Evolutionary conservation across 225 moss, liverwort and hornwort species (phyloP), one percentile per base, ranked within the genome.

Genomic region (Lunularia cruciata): DNA sequence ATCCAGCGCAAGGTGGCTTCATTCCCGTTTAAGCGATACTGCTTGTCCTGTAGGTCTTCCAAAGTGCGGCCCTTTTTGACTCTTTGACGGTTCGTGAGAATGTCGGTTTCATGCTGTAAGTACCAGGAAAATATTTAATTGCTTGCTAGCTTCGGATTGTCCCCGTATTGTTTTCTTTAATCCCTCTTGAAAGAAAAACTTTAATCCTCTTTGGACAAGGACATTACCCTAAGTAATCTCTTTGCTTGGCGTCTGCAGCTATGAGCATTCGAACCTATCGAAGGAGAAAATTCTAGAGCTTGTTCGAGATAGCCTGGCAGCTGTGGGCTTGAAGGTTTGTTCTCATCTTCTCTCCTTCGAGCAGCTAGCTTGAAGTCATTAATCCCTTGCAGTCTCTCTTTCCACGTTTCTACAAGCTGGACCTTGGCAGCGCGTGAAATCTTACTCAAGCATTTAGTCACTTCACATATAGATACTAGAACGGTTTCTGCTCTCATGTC

Each of bases 61-160:
- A 96, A 67, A 96, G 92, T 81, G 95, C 92, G 38, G 89, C 92
- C 56, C 83, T 92, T 35, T 96, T 96, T 78, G 92, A 96, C 82
- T 96, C 95, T 57, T 64, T 92, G 64, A 96, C 84, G 54, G 95
- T 90, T 22, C 86, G 76, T 54, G 95, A 96, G 69, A 96, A 96
- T 67, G 95, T 96, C 31, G 95, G 95, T 75, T 96, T 96, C 60
- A 96, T 96, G 90, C 83, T 96, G 95, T 96, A 83, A 70, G 88
- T 72, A 22, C 31, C n/a, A 42, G 30, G 15, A 46, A 27, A 46
- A 13, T 67, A n/a, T n/a, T n/a, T n/a, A n/a, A n/a, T n/a, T n/a
- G n/a, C n/a, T n/a, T n/a, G n/a, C n/a, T n/a, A n/a, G n/a, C n/a
- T n/a, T n/a, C n/a, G n/a, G n/a, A n/a, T n/a, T n/a, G n/a, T n/a